A percentile compares a stretch with the other conserved stretches of the same genome.
Evolutionary conservation across 306 rosid genomes (phyloP).

Genomic region (Rosa chinensis): DNA sequence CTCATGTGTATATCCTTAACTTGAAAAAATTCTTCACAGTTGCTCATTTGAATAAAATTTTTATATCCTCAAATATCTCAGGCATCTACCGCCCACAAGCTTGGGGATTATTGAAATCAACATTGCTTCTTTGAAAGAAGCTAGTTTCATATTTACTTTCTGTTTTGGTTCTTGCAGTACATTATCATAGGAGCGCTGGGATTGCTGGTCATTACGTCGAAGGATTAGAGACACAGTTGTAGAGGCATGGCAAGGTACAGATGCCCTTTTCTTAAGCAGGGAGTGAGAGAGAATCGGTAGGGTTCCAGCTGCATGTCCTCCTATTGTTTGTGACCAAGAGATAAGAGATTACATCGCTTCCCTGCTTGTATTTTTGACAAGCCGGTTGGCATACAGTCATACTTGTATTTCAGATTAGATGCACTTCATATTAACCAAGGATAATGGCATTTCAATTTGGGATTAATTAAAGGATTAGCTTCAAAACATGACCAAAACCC

Average conservation of each 20-base stretch:
- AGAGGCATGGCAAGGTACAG: not conserved
- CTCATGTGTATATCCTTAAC: not conserved
- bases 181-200: constrained; percentile 45
- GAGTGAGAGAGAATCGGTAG: not conserved
- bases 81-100: not conserved
- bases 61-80: not conserved
- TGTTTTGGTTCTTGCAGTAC: constrained; percentile 39
- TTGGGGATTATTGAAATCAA: not conserved
- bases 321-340: not conserved
- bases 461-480: not conserved
- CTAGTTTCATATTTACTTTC: constrained; percentile 4
- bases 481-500: no score
- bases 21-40: not conserved
- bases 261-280: not conserved
- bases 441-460: not conserved
- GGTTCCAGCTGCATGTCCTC: not conserved
- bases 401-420: not conserved
- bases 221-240: constrained; percentile 23
- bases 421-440: not conserved
- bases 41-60: not conserved
- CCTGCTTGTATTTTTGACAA: not conserved
- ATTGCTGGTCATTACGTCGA: constrained; percentile 39
- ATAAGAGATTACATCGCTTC: not conserved
- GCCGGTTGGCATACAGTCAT: not conserved
- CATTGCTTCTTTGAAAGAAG: not conserved